Evolutionary conservation across 306 rosid genomes (phyloP).

Genomic region (Betula pendula): DNA sequence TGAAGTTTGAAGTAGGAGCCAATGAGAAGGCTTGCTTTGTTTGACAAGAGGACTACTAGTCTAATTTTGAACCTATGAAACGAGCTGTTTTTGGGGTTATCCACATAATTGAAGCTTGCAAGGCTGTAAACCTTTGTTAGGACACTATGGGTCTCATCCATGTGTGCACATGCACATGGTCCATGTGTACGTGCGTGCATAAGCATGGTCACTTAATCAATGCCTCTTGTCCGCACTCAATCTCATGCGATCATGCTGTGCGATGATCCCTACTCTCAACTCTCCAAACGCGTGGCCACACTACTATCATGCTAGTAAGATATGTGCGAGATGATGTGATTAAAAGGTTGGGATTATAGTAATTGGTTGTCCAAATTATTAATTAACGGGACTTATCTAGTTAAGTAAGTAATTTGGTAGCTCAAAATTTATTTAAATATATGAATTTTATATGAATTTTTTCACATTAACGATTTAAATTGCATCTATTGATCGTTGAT

Average conservation of each 20-base stretch:
- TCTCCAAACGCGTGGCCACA: not conserved
- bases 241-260: not conserved
- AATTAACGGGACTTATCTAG: no score
- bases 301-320: no score
- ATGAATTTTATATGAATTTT: no score
- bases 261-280: not conserved
- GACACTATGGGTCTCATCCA: slow-evolving; percentile 54
- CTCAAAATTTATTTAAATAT: no score
- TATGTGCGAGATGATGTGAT: no score
- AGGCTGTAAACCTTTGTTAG: slow-evolving; percentile 41
- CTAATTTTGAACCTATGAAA: slow-evolving; percentile 19
- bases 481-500: no score
- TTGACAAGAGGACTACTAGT: slow-evolving; percentile 14
- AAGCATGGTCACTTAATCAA: slow-evolving; percentile 18
- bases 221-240: not conserved
- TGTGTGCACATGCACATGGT: slow-evolving; percentile 56
- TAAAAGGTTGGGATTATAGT: no score
- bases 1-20: no score
- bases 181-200: slow-evolving; percentile 41
- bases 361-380: no score
- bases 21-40: no score
- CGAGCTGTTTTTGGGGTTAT: not conserved
- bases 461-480: no score
- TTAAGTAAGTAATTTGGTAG: no score
- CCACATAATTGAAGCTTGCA: slow-evolving; percentile 32